Evolutionary conservation across 2,329 filamentous ascomycete genomes (phyloP).

Genomic region (Dothidotthia symphoricarpi): DNA sequence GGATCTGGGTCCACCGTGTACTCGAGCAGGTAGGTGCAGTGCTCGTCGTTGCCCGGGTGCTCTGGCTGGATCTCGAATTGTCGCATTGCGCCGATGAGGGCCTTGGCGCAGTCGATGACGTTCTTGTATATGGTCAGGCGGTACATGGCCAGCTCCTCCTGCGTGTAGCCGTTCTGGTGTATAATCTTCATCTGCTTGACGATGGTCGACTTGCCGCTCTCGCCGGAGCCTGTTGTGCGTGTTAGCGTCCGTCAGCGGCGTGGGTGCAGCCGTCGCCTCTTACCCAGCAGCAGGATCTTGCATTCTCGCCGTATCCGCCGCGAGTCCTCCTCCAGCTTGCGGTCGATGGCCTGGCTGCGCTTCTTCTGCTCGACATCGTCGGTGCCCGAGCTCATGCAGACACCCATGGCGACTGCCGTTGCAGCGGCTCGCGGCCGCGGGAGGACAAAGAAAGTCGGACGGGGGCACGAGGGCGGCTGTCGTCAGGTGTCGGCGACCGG

Average conservation of each 20-base stretch:
- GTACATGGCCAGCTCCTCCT: slow-evolving; percentile 91
- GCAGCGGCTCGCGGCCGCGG: slow-evolving; percentile 33
- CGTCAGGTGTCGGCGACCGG: slow-evolving; percentile 8
- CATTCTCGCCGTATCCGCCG: slow-evolving; percentile 92
- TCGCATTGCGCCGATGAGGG: slow-evolving; percentile 84
- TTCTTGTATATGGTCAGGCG: slow-evolving; percentile 98
- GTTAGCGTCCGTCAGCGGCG: slow-evolving; percentile 30
- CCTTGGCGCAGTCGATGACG: slow-evolving; percentile 92
- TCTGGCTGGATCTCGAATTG: slow-evolving; percentile 84
- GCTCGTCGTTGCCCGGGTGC: slow-evolving; percentile 67
- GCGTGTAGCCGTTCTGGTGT: slow-evolving; percentile 94
- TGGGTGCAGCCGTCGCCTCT: neutral
- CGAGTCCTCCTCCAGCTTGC: slow-evolving; percentile 89
- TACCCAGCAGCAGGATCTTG: slow-evolving; percentile 96
- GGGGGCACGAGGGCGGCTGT: slow-evolving; percentile 10
- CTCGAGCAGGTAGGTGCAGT: slow-evolving; percentile 76
- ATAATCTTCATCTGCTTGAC: slow-evolving; percentile 99
- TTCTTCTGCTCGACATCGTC: slow-evolving; percentile 93
- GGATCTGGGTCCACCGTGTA: slow-evolving; percentile 91
- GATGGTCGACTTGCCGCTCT: slow-evolving; percentile 98
- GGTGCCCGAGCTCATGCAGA: slow-evolving; percentile 84
- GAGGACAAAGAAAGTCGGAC: slow-evolving; percentile 18
- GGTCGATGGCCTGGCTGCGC: slow-evolving; percentile 93
- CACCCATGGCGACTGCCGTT: slow-evolving; percentile 67
- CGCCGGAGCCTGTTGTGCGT: slow-evolving; percentile 72